Percentiles rank a stretch among this genome's conserved stretches.
These are phyloP conservation scores for Rhododendron griersonianum DNA, from an alignment of 148 eudicot genomes.

Conservation along the genomic window DNA sequence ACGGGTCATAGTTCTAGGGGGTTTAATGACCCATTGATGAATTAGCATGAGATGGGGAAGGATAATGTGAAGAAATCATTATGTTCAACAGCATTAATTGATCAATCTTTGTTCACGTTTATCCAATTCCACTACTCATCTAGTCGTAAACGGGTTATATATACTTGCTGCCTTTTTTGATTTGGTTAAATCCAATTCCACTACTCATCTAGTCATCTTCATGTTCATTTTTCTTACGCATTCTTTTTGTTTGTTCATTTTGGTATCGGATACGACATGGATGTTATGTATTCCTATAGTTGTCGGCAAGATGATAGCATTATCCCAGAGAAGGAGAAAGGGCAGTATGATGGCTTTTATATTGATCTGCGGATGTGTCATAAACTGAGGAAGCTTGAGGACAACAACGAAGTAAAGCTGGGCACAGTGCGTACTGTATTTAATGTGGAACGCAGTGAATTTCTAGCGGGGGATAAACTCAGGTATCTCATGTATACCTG, in stretches of 20 bases:
- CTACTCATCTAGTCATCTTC: background rate
- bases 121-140: no score
- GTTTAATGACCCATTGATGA: no score
- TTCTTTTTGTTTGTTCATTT: background rate
- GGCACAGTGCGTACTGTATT: background rate
- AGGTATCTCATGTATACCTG: background rate
- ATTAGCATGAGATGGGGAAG: background rate
- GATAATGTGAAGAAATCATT: background rate
- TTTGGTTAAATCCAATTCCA: no score
- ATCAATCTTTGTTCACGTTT: background rate
- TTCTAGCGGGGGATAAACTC: background rate
- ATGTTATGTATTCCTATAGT: background rate
- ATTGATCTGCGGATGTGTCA: background rate
- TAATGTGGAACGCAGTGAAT: accelerated
- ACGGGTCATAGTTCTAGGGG: no score
- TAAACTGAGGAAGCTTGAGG: background rate
- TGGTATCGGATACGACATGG: background rate
- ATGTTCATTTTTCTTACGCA: background rate
- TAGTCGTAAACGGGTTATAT: no score
- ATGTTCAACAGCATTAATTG: background rate
- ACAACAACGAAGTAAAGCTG: background rate
- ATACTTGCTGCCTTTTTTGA: no score
- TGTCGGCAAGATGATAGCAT: background rate
- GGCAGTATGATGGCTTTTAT: no score
- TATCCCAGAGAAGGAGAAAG: no score